Evolutionary conservation across 768 basidiomycete species (phyloP), one percentile per base, ranked within the genome.

Genomic region (Pleurotus tuoliensis): DNA sequence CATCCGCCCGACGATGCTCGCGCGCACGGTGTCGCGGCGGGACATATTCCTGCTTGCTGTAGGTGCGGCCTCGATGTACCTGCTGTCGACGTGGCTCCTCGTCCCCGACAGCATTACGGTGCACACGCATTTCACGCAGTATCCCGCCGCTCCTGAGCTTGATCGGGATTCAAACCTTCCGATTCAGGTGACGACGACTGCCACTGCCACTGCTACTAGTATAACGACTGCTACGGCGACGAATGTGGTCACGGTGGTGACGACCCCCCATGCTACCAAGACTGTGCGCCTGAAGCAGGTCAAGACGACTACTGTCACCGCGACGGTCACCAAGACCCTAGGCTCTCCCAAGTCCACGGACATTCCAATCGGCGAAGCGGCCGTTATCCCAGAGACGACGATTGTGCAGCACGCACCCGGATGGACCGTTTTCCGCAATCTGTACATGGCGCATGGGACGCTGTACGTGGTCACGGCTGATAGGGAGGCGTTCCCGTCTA

Each of bases 361-460:
- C 22, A 37, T 56, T 2, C 30, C 30, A 11, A 38, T 61, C 8
- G 61, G 63, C 27, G 55, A 62, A 12, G 59, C 51, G 20, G 27
- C 51, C 5, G 50, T 59, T 12, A 55, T 88, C 2, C 82, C 83
- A 0, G 71, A 76, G 46, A 89, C 88, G 0, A 72, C 76, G 11
- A 64, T 90, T 22, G 68, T 84, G 12, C 76, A 82, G 20, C 88
- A 90, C 56, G 86, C 84, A 4, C 86, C 86, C 22, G 92, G 92
- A 39, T 94, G 92, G 91, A 93, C 92, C 0, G 70, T 93, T 30
- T 92, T 91, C 69, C 79, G 80, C 20, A 85, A 93, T 66, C 66
- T 95, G 3, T 95, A 95, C 78, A 82, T 93, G 83, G 82, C 85
- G 48, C 88, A 92, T 60, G 90, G 89, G 7, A 92, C 91, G 0